Percentiles rank a stretch among this genome's conserved stretches.
Evolutionary conservation across 345 rosid genomes (phyloP).

Genomic region (Microcos paniculata): DNA sequence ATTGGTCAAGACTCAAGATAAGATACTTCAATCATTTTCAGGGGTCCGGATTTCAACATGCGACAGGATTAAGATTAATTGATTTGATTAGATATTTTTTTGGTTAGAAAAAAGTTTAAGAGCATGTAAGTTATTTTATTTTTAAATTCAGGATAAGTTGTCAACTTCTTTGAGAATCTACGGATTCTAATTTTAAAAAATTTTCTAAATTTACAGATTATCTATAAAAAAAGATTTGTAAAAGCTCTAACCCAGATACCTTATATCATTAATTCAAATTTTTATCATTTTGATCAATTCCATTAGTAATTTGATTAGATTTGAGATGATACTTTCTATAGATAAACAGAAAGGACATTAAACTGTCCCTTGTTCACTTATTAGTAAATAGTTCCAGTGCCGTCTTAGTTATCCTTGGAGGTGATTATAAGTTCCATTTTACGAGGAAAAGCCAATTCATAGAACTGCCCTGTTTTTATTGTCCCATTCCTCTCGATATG

Average conservation of each 20-base stretch:
- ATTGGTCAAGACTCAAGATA: not conserved
- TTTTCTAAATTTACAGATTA: too few relatives aligned
- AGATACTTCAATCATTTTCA: not conserved
- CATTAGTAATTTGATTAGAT: too few relatives aligned
- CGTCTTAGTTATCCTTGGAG: not conserved
- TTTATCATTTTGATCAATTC: too few relatives aligned
- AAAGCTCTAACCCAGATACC: too few relatives aligned
- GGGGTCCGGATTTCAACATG: not conserved
- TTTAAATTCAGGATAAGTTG: too few relatives aligned
- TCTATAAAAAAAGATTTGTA: too few relatives aligned
- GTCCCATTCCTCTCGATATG: not conserved
- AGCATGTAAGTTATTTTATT: too few relatives aligned
- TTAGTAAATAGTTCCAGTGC: not conserved
- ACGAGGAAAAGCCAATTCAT: not conserved
- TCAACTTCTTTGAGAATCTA: too few relatives aligned
- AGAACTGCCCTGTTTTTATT: not conserved
- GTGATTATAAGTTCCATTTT: not conserved
- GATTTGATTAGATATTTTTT: too few relatives aligned
- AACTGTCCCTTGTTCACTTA: not conserved
- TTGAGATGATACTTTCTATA: not conserved
- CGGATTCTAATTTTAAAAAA: too few relatives aligned
- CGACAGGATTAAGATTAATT: not conserved
- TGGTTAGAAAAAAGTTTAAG: too few relatives aligned
- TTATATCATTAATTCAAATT: too few relatives aligned
- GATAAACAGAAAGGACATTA: not conserved